Conservation (phyloP, 2,329 filamentous ascomycete genomes). For the Aspergillus sp. region DNA sequence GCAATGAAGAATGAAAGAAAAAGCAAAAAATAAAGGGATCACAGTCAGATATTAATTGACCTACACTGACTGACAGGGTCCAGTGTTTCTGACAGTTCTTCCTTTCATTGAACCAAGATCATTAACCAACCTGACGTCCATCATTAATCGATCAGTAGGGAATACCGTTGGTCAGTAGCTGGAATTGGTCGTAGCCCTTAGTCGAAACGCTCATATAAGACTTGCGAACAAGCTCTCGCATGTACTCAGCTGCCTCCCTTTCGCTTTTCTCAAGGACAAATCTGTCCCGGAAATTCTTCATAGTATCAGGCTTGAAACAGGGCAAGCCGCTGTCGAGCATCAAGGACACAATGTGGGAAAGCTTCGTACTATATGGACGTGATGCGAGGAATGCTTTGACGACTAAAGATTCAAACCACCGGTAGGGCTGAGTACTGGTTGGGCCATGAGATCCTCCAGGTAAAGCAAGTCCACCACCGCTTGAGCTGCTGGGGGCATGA, state of each 20-base stretch:
- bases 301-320: constrained; percentile 95
- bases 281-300: constrained; percentile 84
- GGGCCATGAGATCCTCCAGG: constrained; percentile 33
- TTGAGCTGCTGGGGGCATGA: constrained; percentile 20
- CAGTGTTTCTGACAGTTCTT: no score
- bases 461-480: constrained; percentile 16
- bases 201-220: constrained; percentile 89
- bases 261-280: constrained; percentile 92
- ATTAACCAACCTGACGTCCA: not conserved
- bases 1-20: no score
- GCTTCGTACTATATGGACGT: constrained; percentile 79
- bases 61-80: not conserved
- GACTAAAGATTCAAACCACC: constrained; percentile 93
- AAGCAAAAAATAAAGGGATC: no score
- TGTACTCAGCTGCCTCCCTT: constrained; percentile 89
- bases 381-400: constrained; percentile 91
- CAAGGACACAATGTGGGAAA: constrained; percentile 81
- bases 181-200: constrained; percentile 95
- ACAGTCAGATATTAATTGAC: no score
- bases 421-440: constrained; percentile 79
- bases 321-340: constrained; percentile 97
- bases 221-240: constrained; percentile 82
- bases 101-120: not conserved
- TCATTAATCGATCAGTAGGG: constrained; percentile 61
- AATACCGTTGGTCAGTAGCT: constrained; percentile 94